Evolutionary conservation across 352 stramenopile species (phyloP), one percentile per base, ranked within the genome.

Genomic region (Pythium dissimile): DNA sequence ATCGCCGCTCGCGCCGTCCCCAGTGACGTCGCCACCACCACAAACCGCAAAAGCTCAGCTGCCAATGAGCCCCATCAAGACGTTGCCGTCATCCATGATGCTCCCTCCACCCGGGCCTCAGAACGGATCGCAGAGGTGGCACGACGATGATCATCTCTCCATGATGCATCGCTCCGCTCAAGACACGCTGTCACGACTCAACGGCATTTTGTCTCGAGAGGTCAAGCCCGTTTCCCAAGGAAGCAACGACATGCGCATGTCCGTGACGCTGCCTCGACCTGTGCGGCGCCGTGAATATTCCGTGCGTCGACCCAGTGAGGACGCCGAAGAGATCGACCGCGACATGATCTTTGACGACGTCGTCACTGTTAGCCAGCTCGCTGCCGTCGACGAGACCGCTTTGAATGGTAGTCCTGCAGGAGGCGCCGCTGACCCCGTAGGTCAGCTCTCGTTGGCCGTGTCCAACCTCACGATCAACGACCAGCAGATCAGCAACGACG

Each of bases 271-370:
- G 68, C 67, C 68, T 3, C 69, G 73, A 21, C 77, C 75, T 11
- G 67, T 87, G 41, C 69, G 76, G 26, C 67, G 71, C 27, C 76
- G 80, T 9, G 75, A 89, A 41, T 88, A 88, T 48, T 87, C 76
- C 26, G 63, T 80, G 16, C 74, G 53, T 12, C 27, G 49, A 12
- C 30, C 59, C 1, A 37, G 38, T 3, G 67, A 77, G 16, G 66
- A 76, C 15, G 44, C 67, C 20, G 56, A 75, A n/a, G 67, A 86
- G 2, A 59, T 90, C 27, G 83, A 91, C 27, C 76, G 68, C 15
- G 77, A 91, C 61, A 72, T 59, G 23, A 91, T 91, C 52, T 91
- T 91, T 55, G 60, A 78, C 62, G 77, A 70, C 18, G 45, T 61
- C 4, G 11, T 84, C 44, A n/a, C n/a, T n/a, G n/a, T n/a, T n/a